Evolutionary conservation across 2,329 filamentous ascomycete species (phyloP).

Genomic region (Magnaporthales sp.): DNA sequence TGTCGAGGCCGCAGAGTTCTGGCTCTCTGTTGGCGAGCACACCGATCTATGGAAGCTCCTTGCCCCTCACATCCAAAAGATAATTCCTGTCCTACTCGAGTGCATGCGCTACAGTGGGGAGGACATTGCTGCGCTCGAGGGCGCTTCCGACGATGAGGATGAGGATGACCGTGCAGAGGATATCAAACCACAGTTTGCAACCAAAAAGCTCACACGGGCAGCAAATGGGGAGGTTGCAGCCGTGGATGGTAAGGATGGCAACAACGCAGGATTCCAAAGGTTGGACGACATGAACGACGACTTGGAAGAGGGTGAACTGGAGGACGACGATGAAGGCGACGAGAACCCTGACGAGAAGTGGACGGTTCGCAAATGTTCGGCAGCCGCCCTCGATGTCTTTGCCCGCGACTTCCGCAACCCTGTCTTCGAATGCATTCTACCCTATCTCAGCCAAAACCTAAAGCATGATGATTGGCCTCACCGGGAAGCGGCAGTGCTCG

Average conservation of each 20-base stretch:
- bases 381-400: slow-evolving; percentile 88
- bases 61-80: slow-evolving; percentile 69
- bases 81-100: slow-evolving; percentile 82
- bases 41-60: slow-evolving; percentile 68
- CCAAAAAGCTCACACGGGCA: slow-evolving; percentile 50
- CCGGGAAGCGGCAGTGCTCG: slow-evolving; percentile 87
- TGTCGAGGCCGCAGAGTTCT: slow-evolving; percentile 93
- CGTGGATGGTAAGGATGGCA: slow-evolving; percentile 42
- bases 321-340: slow-evolving; percentile 66
- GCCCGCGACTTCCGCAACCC: slow-evolving; percentile 80
- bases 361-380: slow-evolving; percentile 95
- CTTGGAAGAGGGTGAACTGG: slow-evolving; percentile 79
- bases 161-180: slow-evolving; percentile 85
- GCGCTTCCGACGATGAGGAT: slow-evolving; percentile 81
- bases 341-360: slow-evolving; percentile 82
- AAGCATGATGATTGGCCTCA: slow-evolving; percentile 85
- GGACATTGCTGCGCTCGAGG: slow-evolving; percentile 77
- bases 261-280: slow-evolving; percentile 39
- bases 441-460: slow-evolving; percentile 85
- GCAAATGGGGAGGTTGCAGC: slow-evolving; percentile 38
- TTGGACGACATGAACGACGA: slow-evolving; percentile 59
- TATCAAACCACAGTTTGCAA: slow-evolving; percentile 87
- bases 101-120: slow-evolving; percentile 97
- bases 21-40: slow-evolving; percentile 89
- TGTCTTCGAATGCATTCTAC: slow-evolving; percentile 86